Base-by-base conservation (phyloP, 2,329 filamentous ascomycete genomes). In the Alternaria conjuncta region DNA sequence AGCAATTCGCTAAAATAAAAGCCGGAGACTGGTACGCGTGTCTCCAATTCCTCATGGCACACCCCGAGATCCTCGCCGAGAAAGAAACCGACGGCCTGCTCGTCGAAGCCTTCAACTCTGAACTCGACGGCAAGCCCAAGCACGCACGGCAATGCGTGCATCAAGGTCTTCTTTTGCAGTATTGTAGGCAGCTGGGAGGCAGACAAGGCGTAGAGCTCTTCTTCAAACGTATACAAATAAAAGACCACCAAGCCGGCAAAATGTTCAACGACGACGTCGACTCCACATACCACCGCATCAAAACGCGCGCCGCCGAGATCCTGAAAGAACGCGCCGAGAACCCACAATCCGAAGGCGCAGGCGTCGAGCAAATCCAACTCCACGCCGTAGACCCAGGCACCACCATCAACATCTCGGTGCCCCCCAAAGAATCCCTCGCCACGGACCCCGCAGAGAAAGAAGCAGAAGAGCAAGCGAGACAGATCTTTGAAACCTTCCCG, bases 361-460 rank as follows among this genome's bases (percentile, higher is more conserved):
- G 91, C 20, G 91, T 97, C 10, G 96, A 99, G 83, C 95, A 97
- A 81, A 99, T 99, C 71, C 96, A 99, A 81, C 86, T 99, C 50
- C 96, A 99, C 78, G 95, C 96, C 13, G 94, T 99, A 11, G 94
- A 97, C 79, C 95, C 95, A 0, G 92, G 91, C 51, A 97, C 95
- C 4, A 90, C 92, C 65, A 97, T 99, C 79, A 92, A 92, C 77
- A 97, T 98, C 80, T 88, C 83, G 58, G 90, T 97, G 43, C 95
- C 96, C 12, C 85, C 91, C 0, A 84, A 85, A 43, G 85, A 88
- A 8, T 69, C 77, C 0, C 67, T 67, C 0, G 62, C 76, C 0
- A 63, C 65, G 0, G 75, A 77, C 8, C 74, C 77, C 23, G 91
- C 89, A 71, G 85, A 94, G 56, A 86, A 88, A 1, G 82, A 82